A percentile compares a stretch with the other conserved stretches of the same genome.
Conservation (phyloP, 2,329 filamentous ascomycete species). For the Thelonectria blattea region DNA sequence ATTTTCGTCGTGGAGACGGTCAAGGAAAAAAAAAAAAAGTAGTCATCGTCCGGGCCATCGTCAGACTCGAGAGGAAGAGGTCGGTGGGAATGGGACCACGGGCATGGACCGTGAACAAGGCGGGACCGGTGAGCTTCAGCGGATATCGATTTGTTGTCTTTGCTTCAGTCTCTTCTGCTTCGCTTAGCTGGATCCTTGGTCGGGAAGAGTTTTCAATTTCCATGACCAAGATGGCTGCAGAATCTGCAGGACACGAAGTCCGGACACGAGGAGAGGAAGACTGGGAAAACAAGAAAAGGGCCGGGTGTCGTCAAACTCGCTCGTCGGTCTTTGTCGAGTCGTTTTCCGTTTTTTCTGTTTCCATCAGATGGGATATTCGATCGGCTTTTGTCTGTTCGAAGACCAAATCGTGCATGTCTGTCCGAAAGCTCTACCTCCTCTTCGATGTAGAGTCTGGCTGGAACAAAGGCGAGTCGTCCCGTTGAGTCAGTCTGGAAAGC, state of each 20-base stretch:
- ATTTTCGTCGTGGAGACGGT: slow-evolving; percentile 25
- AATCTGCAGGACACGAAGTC: not conserved
- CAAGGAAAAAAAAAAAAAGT: slow-evolving; percentile 1
- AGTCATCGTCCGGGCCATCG: slow-evolving; percentile 20
- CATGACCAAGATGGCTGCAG: not conserved
- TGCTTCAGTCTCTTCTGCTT: not conserved
- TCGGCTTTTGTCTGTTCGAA: not conserved
- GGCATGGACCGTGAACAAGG: slow-evolving; percentile 13
- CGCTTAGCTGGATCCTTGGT: slow-evolving; percentile 4
- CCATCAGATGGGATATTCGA: slow-evolving; percentile 6
- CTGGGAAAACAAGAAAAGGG: slow-evolving; percentile 6
- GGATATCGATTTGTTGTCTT: slow-evolving; percentile 19
- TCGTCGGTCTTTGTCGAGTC: not conserved
- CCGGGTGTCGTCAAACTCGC: not conserved
- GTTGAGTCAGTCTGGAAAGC: not conserved
- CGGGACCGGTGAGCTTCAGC: slow-evolving; percentile 6
- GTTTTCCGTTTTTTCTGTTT: not conserved
- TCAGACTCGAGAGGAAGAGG: slow-evolving; percentile 17
- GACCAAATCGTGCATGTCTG: not conserved
- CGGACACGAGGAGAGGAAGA: not conserved
- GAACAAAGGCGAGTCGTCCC: not conserved
- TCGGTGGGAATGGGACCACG: slow-evolving; percentile 29
- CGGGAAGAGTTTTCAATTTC: slow-evolving; percentile 1
- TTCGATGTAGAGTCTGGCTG: not conserved
- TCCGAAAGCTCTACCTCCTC: not conserved